Evolutionary conservation across 208 protist species (phyloP).

Genomic region (Leishmania turanica): DNA sequence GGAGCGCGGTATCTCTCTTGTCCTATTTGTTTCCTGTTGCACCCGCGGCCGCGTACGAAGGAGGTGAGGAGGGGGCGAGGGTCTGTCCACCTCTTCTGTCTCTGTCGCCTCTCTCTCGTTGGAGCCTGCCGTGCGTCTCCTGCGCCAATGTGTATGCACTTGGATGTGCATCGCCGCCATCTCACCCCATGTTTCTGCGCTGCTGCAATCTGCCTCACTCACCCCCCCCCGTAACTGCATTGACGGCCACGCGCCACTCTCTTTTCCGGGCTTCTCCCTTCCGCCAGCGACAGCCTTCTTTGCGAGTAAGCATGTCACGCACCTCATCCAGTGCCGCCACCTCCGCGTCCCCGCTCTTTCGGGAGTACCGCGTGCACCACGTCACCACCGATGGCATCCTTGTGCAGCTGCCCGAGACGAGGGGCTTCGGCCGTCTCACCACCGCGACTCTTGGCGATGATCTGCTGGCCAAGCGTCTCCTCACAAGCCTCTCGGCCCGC

Average conservation of each 20-base stretch:
- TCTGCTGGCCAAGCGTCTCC: slow-evolving; percentile 60
- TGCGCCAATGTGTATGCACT: background rate
- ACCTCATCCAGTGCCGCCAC: background rate
- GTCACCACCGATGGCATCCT: slow-evolving; percentile 66
- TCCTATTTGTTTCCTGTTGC: background rate
- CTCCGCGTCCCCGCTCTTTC: slow-evolving; percentile 27
- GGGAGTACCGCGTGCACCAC: slow-evolving; percentile 85
- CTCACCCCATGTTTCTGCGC: background rate
- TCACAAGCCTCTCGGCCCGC: slow-evolving; percentile 62
- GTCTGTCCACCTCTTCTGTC: background rate
- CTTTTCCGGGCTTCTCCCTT: background rate
- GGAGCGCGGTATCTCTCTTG: background rate
- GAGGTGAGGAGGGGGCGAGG: too few relatives aligned
- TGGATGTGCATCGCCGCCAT: background rate
- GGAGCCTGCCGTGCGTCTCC: background rate
- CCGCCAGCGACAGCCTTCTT: background rate
- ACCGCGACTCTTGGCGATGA: slow-evolving; percentile 72
- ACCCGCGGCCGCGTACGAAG: background rate
- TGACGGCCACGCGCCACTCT: background rate
- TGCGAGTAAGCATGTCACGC: background rate
- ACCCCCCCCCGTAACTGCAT: background rate
- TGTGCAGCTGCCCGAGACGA: slow-evolving; percentile 70
- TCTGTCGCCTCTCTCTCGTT: background rate
- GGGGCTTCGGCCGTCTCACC: slow-evolving; percentile 82
- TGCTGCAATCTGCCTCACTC: background rate